These are phyloP conservation scores for Clonostachys chloroleuca DNA, from an alignment of 2,329 filamentous ascomycete genomes.

Conservation along the genomic window DNA sequence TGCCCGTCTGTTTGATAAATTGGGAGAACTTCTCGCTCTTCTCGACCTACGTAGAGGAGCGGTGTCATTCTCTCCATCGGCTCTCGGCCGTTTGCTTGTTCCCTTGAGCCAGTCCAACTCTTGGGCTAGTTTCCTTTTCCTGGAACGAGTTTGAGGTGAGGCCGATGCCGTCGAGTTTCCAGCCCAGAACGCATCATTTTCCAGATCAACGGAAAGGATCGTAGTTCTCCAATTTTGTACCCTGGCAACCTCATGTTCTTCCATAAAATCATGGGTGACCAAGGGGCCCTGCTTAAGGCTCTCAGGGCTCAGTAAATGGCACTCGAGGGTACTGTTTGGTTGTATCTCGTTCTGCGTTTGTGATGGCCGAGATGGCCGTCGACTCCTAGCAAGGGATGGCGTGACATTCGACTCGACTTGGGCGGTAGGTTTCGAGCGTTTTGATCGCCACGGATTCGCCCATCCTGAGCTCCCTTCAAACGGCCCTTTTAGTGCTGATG, in stretches of 20 bases:
- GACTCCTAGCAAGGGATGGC: too few relatives aligned
- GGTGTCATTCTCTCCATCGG: too few relatives aligned
- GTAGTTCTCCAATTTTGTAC: constrained; percentile 1
- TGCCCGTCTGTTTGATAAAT: too few relatives aligned
- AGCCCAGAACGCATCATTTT: neutral
- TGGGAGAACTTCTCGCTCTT: too few relatives aligned
- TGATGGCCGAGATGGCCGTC: too few relatives aligned
- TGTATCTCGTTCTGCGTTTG: neutral
- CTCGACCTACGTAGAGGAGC: too few relatives aligned
- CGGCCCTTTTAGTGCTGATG: constrained; percentile 57
- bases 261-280: constrained; percentile 4
- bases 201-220: neutral
- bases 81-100: neutral
- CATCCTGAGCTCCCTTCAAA: constrained; percentile 47
- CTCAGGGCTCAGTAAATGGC: constrained; percentile 10
- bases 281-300: constrained; percentile 10
- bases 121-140: neutral
- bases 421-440: too few relatives aligned
- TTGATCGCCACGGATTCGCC: constrained; percentile 42
- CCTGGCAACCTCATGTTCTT: constrained; percentile 3
- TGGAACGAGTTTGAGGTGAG: neutral
- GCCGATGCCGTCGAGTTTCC: neutral
- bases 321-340: neutral
- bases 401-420: too few relatives aligned
- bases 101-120: neutral